Conservation (phyloP, 2,329 filamentous ascomycete genomes). For the Penicillium capsulatum region DNA sequence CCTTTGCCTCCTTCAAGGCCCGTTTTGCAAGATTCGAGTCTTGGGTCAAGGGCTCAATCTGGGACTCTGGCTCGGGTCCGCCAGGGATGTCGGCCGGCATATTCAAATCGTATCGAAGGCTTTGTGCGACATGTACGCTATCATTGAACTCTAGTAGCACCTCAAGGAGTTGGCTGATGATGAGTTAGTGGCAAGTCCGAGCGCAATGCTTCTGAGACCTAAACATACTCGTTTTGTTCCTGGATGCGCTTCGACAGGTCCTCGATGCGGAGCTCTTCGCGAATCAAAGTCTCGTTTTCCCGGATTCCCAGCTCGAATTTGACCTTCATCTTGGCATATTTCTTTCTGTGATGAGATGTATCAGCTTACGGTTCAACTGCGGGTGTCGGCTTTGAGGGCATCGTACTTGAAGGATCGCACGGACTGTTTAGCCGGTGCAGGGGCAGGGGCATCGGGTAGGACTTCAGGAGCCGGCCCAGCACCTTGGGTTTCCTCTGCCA, state of each 20-base stretch:
- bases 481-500: slow-evolving; percentile 34
- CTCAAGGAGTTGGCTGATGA: slow-evolving; percentile 74
- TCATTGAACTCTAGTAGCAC: slow-evolving; percentile 87
- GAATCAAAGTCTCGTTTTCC: slow-evolving; percentile 61
- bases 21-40: slow-evolving; percentile 33
- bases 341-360: slow-evolving; percentile 60
- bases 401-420: slow-evolving; percentile 65
- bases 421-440: slow-evolving; percentile 47
- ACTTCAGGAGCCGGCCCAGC: slow-evolving; percentile 27
- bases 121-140: slow-evolving; percentile 68
- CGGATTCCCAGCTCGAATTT: slow-evolving; percentile 77
- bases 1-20: slow-evolving; percentile 39
- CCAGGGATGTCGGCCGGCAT: slow-evolving; percentile 42
- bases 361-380: slow-evolving; percentile 15
- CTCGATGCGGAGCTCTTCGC: slow-evolving; percentile 74
- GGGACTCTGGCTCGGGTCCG: slow-evolving; percentile 45
- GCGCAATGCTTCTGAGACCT: background rate
- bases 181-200: slow-evolving; percentile 8
- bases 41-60: slow-evolving; percentile 30
- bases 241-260: slow-evolving; percentile 77
- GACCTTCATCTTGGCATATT: slow-evolving; percentile 82
- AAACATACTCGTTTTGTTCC: slow-evolving; percentile 82
- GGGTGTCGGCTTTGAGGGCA: background rate
- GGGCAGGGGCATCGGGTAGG: slow-evolving; percentile 30
- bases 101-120: slow-evolving; percentile 69